These are phyloP conservation scores for Thelonectria rubi DNA, from an alignment of 2,329 filamentous ascomycete genomes.

Conservation along the genomic window DNA sequence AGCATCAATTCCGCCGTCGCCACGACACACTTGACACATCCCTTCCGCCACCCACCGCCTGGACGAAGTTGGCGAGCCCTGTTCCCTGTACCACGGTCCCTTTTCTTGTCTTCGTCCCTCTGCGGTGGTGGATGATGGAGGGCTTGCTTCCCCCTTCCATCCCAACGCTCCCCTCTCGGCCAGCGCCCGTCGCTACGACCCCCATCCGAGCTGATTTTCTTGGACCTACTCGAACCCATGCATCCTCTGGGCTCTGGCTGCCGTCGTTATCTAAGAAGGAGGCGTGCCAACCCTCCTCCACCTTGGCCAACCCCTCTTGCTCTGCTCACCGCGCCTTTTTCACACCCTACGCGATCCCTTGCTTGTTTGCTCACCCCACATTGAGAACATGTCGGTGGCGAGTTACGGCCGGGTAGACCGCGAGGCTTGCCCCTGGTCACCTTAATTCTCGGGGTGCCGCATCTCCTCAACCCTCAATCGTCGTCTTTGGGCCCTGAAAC, in stretches of 20 bases:
- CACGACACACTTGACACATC: conserved; percentile 40
- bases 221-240: not conserved
- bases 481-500: conserved; percentile 27
- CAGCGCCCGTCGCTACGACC: conserved; percentile 16
- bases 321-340: conserved; percentile 32
- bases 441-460: conserved; percentile 17
- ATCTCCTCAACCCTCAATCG: conserved; percentile 1
- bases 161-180: not conserved
- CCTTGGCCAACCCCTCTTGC: conserved; percentile 20
- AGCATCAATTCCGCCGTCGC: conserved; percentile 32
- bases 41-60: conserved; percentile 34
- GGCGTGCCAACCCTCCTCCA: conserved; percentile 18
- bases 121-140: conserved; percentile 22
- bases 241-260: not conserved
- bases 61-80: conserved; percentile 38
- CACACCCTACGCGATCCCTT: conserved; percentile 29
- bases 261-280: not conserved
- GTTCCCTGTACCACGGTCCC: conserved; percentile 36
- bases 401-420: conserved; percentile 21
- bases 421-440: conserved; percentile 24
- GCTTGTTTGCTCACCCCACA: conserved; percentile 36
- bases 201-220: conserved; percentile 1
- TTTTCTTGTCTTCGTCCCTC: conserved; percentile 13
- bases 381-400: conserved; percentile 32
- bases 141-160: not conserved